phyloP scores from a whole-genome alignment of 495 filamentous ascomycete genomes.

The Podospora comata region DNA sequence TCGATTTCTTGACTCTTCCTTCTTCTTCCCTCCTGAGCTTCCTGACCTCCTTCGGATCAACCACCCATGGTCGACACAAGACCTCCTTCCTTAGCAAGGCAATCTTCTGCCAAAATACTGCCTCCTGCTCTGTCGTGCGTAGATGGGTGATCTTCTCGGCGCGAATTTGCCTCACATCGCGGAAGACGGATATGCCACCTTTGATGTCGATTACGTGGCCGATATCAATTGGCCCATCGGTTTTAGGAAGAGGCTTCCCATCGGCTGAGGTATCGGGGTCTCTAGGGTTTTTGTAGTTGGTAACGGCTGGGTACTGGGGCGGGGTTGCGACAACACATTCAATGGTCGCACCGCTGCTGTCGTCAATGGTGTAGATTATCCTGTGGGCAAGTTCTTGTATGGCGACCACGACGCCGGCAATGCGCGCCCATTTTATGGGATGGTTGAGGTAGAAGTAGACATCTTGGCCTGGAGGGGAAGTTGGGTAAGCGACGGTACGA shows the following conservation, averaged over 20 bases:
- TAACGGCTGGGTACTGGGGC: constrained; percentile 11
- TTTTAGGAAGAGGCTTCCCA: neutral
- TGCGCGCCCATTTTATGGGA: constrained; percentile 78
- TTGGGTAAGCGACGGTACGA: neutral
- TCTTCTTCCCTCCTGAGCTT: constrained; percentile 52
- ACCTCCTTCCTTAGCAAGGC: constrained; percentile 59
- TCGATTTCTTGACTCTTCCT: constrained; percentile 32
- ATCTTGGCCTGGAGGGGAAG: constrained; percentile 54
- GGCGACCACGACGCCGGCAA: constrained; percentile 75
- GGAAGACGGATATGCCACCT: constrained; percentile 63
- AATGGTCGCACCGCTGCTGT: constrained; percentile 76
- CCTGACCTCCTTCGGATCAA: constrained; percentile 54
- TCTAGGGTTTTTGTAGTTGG: constrained; percentile 12
- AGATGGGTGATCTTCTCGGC: constrained; percentile 63
- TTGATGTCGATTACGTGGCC: constrained; percentile 74
- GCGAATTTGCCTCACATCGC: constrained; percentile 61
- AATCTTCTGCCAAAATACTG: constrained; percentile 69
- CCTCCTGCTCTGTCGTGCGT: constrained; percentile 68
- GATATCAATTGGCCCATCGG: constrained; percentile 51
- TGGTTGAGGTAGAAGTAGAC: constrained; percentile 83
- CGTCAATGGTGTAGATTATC: constrained; percentile 71
- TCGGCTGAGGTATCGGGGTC: neutral
- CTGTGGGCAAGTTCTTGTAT: constrained; percentile 61
- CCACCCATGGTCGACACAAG: constrained; percentile 65
- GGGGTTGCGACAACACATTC: constrained; percentile 46